phyloP scores from a whole-genome alignment of 129 eudicot species.

The Pseudognaphalium luteoalbum region DNA sequence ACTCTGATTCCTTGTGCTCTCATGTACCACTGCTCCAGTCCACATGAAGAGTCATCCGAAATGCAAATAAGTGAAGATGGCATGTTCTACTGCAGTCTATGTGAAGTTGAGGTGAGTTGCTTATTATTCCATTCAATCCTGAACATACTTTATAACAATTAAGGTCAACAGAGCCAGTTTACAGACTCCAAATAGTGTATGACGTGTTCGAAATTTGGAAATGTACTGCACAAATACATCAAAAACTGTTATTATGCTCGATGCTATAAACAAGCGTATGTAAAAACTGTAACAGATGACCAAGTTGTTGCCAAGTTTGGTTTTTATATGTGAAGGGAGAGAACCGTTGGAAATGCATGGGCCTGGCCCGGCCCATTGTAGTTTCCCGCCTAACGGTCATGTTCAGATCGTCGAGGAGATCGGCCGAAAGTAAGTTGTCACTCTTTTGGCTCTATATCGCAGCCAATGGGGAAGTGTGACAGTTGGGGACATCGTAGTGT shows the following conservation, averaged over 20 bases:
- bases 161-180: slow-evolving; percentile 10
- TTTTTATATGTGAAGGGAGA: no score
- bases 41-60: slow-evolving; percentile 56
- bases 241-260: neutral
- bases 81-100: slow-evolving; percentile 92
- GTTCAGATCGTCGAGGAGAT: no score
- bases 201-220: slow-evolving; percentile 9
- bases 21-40: slow-evolving; percentile 47
- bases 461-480: no score
- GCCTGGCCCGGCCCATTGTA: no score
- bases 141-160: neutral
- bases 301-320: no score
- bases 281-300: neutral
- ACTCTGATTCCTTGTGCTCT: slow-evolving; percentile 62
- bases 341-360: no score
- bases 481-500: no score
- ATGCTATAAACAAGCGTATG: neutral
- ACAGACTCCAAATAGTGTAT: neutral
- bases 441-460: no score
- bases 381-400: no score
- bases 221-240: neutral
- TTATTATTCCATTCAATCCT: no score
- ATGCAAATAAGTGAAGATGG: slow-evolving; percentile 86
- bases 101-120: slow-evolving; percentile 90
- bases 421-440: no score